phyloP scores from a whole-genome alignment of 495 filamentous ascomycete species.

The Penicillium angulare region DNA sequence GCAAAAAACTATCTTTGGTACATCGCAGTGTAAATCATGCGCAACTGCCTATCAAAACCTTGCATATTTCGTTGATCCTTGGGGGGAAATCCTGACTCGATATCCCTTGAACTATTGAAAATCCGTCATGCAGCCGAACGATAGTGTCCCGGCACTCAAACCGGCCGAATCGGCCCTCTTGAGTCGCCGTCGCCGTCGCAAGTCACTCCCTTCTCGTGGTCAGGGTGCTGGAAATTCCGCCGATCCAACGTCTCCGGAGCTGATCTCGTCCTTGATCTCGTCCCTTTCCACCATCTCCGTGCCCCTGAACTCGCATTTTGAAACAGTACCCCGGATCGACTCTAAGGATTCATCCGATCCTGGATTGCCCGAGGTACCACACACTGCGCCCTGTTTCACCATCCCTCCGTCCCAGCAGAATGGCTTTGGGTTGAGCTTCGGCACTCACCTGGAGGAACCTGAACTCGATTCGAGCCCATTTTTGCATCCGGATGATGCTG shows the following conservation, averaged over 20 bases:
- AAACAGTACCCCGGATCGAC: constrained; percentile 54
- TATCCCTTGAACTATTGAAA: constrained; percentile 26
- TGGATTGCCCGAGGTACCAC: constrained; percentile 43
- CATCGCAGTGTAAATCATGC: constrained; percentile 23
- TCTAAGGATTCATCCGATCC: constrained; percentile 43
- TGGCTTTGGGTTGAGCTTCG: constrained; percentile 73
- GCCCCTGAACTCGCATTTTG: constrained; percentile 71
- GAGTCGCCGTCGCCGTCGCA: constrained; percentile 39
- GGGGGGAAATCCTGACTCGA: not conserved
- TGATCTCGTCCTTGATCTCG: constrained; percentile 91
- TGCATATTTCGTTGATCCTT: constrained; percentile 20
- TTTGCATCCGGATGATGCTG: constrained; percentile 71
- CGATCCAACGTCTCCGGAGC: constrained; percentile 77
- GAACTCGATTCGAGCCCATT: constrained; percentile 39
- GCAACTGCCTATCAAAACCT: constrained; percentile 3
- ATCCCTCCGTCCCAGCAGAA: constrained; percentile 32
- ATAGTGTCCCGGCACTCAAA: constrained; percentile 20
- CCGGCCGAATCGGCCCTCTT: constrained; percentile 34
- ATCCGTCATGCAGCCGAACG: constrained; percentile 36
- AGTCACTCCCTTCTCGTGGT: constrained; percentile 37
- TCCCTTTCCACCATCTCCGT: constrained; percentile 84
- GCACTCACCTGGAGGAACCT: constrained; percentile 46
- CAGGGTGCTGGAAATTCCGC: constrained; percentile 26
- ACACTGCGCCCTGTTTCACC: constrained; percentile 32
- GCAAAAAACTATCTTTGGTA: not conserved